A percentile compares a stretch with the other conserved stretches of the same genome.
Evolutionary conservation across 768 basidiomycete species (phyloP).

Genomic region (Tylopilus plumbeoviolaceoides): DNA sequence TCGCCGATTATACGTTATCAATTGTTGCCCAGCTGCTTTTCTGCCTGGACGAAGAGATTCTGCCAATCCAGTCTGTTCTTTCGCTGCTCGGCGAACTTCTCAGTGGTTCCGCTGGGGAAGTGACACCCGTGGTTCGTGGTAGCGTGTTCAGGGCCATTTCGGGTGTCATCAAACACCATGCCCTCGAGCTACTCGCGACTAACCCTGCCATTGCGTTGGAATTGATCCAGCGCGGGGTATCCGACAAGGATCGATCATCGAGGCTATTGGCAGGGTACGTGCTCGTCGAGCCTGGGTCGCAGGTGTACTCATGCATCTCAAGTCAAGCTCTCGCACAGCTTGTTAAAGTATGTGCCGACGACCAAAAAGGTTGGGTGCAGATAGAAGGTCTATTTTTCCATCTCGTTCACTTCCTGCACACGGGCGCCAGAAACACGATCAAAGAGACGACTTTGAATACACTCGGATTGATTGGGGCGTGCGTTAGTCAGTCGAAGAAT

Average conservation of each 20-base stretch:
- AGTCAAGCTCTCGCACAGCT: constrained; percentile 46
- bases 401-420: too few relatives aligned
- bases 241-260: too few relatives aligned
- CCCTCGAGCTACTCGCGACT: constrained; percentile 23
- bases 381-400: too few relatives aligned
- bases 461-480: constrained; percentile 56
- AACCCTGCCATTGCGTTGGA: constrained; percentile 31
- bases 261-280: constrained; percentile 69
- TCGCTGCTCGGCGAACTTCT: constrained; percentile 36
- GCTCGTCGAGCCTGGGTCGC: background rate
- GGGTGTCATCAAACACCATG: too few relatives aligned
- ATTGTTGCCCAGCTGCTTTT: constrained; percentile 11
- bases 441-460: too few relatives aligned
- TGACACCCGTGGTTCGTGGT: constrained; percentile 44
- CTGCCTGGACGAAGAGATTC: constrained; percentile 2
- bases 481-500: background rate
- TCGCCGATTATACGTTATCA: constrained; percentile 22
- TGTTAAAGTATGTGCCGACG: too few relatives aligned
- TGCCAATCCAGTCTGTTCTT: constrained; percentile 32
- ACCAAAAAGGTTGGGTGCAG: too few relatives aligned
- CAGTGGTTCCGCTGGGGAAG: constrained; percentile 44
- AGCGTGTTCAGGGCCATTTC: too few relatives aligned
- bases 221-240: too few relatives aligned
- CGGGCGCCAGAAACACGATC: too few relatives aligned
- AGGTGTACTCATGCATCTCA: constrained; percentile 11